Evolutionary conservation across 371 early-diverging fungal genomes (phyloP).

Genomic region (Rhizopus arrhizus): DNA sequence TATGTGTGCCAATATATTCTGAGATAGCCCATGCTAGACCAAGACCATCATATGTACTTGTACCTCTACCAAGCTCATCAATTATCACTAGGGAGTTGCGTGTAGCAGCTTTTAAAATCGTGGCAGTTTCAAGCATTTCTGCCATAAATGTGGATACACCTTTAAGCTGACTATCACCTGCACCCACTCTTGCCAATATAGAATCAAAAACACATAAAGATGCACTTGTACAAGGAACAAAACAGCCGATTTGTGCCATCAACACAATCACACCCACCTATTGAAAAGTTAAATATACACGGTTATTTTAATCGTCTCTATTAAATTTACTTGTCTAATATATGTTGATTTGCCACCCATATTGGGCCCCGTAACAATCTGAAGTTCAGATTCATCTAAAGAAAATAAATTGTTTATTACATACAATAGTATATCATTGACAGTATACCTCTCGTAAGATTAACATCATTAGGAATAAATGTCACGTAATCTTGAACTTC

Average conservation of each 20-base stretch:
- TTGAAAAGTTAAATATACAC: background rate
- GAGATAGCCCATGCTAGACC: conserved; percentile 97
- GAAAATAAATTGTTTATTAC: background rate
- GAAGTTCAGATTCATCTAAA: conserved; percentile 64
- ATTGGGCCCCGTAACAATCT: conserved; percentile 95
- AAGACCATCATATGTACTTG: conserved; percentile 98
- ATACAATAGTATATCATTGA: background rate
- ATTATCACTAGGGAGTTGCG: conserved; percentile 92
- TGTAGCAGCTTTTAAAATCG: conserved; percentile 86
- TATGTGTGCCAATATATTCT: conserved; percentile 86
- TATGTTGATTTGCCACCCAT: conserved; percentile 97
- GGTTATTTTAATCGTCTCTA: background rate
- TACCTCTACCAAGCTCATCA: conserved; percentile 99
- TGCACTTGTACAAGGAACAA: conserved; percentile 92
- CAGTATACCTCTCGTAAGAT: conserved; percentile 63
- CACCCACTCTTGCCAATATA: conserved; percentile 95
- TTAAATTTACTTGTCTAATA: conserved; percentile 81
- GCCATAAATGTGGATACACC: conserved; percentile 99
- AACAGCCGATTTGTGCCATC: conserved; percentile 98
- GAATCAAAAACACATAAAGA: conserved; percentile 85
- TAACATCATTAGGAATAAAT: conserved; percentile 94
- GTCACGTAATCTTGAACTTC: conserved; percentile 90
- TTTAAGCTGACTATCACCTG: conserved; percentile 92
- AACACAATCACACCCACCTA: conserved; percentile 89
- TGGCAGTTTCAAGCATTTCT: conserved; percentile 98